These are phyloP conservation scores for Cercis canadensis DNA, from an alignment of 306 rosid species.

Conservation along the genomic window DNA sequence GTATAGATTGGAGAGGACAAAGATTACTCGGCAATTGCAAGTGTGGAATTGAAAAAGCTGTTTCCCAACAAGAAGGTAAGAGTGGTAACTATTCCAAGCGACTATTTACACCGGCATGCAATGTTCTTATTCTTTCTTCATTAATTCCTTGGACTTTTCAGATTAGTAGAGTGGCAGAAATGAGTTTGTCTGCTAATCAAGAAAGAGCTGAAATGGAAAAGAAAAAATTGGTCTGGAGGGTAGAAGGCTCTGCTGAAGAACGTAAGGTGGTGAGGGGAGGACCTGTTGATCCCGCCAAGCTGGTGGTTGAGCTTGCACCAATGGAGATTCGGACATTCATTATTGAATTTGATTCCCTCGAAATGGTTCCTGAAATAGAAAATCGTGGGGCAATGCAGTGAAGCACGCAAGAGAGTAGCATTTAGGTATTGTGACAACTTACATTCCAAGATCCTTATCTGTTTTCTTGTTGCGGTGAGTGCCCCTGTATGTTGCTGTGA, in stretches of 20 bases:
- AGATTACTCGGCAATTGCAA: conserved; percentile 63
- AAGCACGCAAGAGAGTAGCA: conserved; percentile 16
- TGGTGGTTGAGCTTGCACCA: conserved; percentile 80
- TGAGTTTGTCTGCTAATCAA: conserved; percentile 84
- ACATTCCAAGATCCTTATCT: not conserved
- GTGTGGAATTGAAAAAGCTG: conserved; percentile 75
- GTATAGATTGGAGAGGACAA: conserved; percentile 79
- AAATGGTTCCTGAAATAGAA: conserved; percentile 34
- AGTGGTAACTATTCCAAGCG: conserved; percentile 14
- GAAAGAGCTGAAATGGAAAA: conserved; percentile 83
- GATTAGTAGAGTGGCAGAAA: conserved; percentile 73
- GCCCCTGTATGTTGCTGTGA: conserved; percentile 8
- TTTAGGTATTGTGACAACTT: conserved; percentile 1
- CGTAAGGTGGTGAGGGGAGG: conserved; percentile 71
- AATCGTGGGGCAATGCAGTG: conserved; percentile 35
- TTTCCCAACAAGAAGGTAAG: conserved; percentile 76
- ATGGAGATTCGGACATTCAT: conserved; percentile 87
- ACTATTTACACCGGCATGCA: conserved; percentile 3
- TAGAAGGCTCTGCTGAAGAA: conserved; percentile 63
- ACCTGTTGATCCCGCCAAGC: conserved; percentile 63
- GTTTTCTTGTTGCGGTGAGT: conserved; percentile 2
- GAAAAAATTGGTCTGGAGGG: conserved; percentile 69
- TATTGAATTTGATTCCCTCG: conserved; percentile 42
- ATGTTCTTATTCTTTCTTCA: not conserved
- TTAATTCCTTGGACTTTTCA: conserved; percentile 41